Conservation (phyloP, 1,284 basidiomycete species). For the Peniophora sp. region DNA sequence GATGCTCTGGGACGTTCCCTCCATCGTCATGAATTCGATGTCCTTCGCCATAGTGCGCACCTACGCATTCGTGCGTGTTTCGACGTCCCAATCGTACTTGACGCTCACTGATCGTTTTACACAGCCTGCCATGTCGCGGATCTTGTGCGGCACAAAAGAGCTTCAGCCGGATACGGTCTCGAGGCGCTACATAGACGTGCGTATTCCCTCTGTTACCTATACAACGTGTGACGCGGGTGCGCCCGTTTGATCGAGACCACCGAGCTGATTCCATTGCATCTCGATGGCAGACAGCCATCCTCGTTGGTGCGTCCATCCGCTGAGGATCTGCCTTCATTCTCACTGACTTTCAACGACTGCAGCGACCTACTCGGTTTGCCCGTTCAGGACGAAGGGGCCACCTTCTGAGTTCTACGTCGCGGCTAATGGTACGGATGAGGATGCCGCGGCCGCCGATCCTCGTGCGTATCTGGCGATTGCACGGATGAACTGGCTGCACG, state of each 20-base stretch:
- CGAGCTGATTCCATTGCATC: no score
- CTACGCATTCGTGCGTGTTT: constrained; percentile 30
- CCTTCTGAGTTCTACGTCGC: no score
- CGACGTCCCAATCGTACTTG: neutral
- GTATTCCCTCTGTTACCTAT: constrained; percentile 9
- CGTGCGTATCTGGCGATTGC: constrained; percentile 36
- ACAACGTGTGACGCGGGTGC: no score
- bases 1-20: constrained; percentile 33
- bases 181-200: constrained; percentile 36
- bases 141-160: constrained; percentile 31
- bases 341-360: no score
- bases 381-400: no score
- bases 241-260: no score
- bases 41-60: constrained; percentile 43
- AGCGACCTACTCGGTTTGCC: no score
- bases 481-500: constrained; percentile 40
- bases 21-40: constrained; percentile 26
- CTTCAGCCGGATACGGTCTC: constrained; percentile 27
- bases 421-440: no score
- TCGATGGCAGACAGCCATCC: no score
- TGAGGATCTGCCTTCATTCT: no score
- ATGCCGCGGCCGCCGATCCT: constrained; percentile 20
- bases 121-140: constrained; percentile 35
- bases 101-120: neutral
- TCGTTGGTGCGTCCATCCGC: no score